phyloP scores from a whole-genome alignment of 2,329 filamentous ascomycete genomes.

The Pyrenochaeta sp. region DNA sequence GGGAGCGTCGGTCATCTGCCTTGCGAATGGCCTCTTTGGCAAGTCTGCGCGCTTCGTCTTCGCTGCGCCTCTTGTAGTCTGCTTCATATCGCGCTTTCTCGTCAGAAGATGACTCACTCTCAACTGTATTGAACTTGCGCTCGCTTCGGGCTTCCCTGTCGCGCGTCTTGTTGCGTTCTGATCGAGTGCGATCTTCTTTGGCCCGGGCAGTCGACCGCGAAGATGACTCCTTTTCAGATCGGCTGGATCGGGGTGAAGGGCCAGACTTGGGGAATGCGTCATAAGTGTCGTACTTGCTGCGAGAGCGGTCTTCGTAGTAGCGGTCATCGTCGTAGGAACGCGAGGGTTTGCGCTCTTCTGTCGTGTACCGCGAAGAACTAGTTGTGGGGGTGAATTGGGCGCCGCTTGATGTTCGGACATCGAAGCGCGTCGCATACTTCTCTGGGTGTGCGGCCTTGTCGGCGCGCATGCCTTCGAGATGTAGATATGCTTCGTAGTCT shows the following conservation, averaged over 20 bases:
- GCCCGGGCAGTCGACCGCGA: conserved; percentile 29
- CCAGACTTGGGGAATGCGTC: conserved; percentile 44
- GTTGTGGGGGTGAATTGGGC: conserved; percentile 29
- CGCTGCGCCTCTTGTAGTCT: conserved; percentile 37
- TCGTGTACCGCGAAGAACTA: conserved; percentile 32
- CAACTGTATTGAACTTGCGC: conserved; percentile 43
- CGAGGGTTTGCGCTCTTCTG: conserved; percentile 43
- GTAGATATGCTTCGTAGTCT: conserved; percentile 80
- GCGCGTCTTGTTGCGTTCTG: conserved; percentile 49
- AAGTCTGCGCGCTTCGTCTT: conserved; percentile 31
- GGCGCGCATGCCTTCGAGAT: conserved; percentile 69
- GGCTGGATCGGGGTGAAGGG: conserved; percentile 31
- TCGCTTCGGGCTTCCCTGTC: conserved; percentile 52
- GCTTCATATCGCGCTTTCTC: conserved; percentile 43
- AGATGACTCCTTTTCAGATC: conserved; percentile 38
- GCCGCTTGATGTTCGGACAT: conserved; percentile 37
- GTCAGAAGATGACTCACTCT: conserved; percentile 44
- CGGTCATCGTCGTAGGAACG: conserved; percentile 42
- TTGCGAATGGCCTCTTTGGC: conserved; percentile 33
- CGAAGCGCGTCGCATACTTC: conserved; percentile 45
- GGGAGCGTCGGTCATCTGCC: conserved; percentile 38
- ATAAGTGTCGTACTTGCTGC: conserved; percentile 50
- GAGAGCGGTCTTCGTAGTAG: conserved; percentile 49
- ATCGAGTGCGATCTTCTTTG: conserved; percentile 47
- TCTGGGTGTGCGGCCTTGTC: conserved; percentile 57